Base-by-base conservation (phyloP, 169 alveolate genomes). In the Plasmodium inui region DNA sequence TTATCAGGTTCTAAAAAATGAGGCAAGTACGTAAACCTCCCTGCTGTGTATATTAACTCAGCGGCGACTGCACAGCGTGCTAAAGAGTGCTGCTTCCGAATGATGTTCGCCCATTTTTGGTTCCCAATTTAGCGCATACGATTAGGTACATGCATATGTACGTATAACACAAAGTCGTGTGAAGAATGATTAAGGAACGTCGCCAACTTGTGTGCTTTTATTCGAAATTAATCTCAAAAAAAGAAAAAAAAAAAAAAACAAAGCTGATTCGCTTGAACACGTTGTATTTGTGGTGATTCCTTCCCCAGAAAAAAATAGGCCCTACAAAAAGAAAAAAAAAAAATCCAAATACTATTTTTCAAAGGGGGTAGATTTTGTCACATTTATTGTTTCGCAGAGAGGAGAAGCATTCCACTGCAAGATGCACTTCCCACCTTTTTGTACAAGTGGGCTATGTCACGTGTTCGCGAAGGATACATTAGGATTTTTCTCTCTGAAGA, bases 21-120 rank as follows among this genome's bases (percentile, higher is more conserved):
- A 26, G 76, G 37, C 22, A 30, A 34, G 26, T 32, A 82, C 53
- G 92, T 85, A 94, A 67, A 67, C 7, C 41, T 17, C n/a, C 76
- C 14, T 67, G 37, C 22, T 67, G 37, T 26, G 76, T 28, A 2
- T 22, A 28, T 67, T 61, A n/a, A 67, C 76, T 67, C 76, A 19
- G 37, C 37, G 76, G 76, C n/a, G 41, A 67, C 5, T 67, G 76
- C 41, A 67, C n/a, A 67, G 37, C 34, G 76, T 67, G n/a, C n/a
- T 67, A 26, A n/a, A 22, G 37, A 26, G 30, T 19, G 19, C 22
- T 41, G 41, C 76, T 4, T 67, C n/a, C n/a, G 32, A 67, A 67
- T 67, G 41, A n/a, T 0, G n/a, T 67, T 26, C 41, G 30, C 37
- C 76, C 37, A 67, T 67, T 67, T 67, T 19, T 19, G n/a, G 37